Conservation (phyloP, 2,329 filamentous ascomycete genomes). For the Penicillium nordicum region DNA sequence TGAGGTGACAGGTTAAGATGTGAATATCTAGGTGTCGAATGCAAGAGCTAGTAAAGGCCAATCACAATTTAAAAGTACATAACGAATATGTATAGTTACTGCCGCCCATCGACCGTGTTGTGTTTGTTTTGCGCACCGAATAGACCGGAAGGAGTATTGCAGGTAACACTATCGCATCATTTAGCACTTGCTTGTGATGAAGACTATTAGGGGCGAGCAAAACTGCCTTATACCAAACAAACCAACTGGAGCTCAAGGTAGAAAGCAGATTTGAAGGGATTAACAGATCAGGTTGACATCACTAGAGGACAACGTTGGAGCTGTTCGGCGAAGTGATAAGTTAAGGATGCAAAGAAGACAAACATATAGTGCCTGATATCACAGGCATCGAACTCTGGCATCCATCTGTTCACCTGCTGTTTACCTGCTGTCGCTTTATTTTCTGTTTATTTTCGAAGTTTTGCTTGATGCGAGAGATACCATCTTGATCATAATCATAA, state of each 20-base stretch:
- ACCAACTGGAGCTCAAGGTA: not conserved
- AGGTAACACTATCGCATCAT: not conserved
- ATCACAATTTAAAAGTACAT: not conserved
- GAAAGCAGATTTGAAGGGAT: not conserved
- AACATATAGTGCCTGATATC: slow-evolving; percentile 1
- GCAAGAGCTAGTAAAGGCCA: not conserved
- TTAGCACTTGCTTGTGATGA: not conserved
- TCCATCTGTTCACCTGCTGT: not conserved
- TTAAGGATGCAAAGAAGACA: slow-evolving; percentile 8
- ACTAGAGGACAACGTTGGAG: not conserved
- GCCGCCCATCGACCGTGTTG: not conserved
- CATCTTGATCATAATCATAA: not conserved
- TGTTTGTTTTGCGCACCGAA: not conserved
- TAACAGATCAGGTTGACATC: not conserved
- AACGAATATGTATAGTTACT: not conserved
- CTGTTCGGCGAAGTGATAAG: not conserved
- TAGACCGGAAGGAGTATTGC: not conserved
- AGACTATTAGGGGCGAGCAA: not conserved
- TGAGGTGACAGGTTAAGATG: not conserved
- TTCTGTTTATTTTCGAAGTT: not conserved
- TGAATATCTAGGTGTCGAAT: not conserved
- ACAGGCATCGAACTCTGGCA: not conserved
- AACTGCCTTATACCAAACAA: not conserved
- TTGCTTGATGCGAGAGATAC: not conserved
- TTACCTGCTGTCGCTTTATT: not conserved